phyloP scores from a whole-genome alignment of 306 rosid species.

The Fragaria iinumae region DNA sequence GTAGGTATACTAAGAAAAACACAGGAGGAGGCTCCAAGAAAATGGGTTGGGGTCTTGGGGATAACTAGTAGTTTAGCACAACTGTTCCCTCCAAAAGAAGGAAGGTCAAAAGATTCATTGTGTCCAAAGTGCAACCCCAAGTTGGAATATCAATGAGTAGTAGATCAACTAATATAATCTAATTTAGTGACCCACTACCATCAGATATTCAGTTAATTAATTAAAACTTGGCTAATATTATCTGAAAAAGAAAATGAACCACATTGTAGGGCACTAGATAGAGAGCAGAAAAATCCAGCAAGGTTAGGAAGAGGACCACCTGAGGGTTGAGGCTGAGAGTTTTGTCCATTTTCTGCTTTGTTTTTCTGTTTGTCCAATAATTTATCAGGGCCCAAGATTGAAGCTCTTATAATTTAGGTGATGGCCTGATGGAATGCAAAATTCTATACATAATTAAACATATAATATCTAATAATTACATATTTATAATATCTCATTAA shows the following conservation, averaged over 20 bases:
- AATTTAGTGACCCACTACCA: conserved; percentile 3
- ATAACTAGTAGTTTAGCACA: conserved; percentile 16
- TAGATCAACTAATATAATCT: conserved; percentile 19
- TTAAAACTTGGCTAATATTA: background rate
- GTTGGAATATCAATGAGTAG: conserved; percentile 33
- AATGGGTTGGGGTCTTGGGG: conserved; percentile 16
- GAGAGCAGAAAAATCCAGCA: conserved; percentile 11
- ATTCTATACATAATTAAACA: background rate
- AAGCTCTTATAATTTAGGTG: background rate
- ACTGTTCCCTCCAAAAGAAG: conserved; percentile 30
- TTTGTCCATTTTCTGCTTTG: conserved; percentile 19
- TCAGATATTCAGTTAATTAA: background rate
- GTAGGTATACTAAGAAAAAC: background rate
- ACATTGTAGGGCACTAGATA: background rate
- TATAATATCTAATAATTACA: background rate
- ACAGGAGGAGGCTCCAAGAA: conserved; percentile 36
- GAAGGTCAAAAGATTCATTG: conserved; percentile 28
- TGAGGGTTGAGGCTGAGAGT: background rate
- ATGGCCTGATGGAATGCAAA: no score
- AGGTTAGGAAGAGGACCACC: conserved; percentile 22
- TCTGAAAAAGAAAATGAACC: background rate
- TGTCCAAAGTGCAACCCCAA: conserved; percentile 8
- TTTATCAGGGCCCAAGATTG: background rate
- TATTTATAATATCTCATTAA: background rate
- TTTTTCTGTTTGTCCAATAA: conserved; percentile 18